A percentile compares a stretch with the other conserved stretches of the same genome.
phyloP scores from a whole-genome alignment of 768 basidiomycete species.

The Panaeolus cyanescens region DNA sequence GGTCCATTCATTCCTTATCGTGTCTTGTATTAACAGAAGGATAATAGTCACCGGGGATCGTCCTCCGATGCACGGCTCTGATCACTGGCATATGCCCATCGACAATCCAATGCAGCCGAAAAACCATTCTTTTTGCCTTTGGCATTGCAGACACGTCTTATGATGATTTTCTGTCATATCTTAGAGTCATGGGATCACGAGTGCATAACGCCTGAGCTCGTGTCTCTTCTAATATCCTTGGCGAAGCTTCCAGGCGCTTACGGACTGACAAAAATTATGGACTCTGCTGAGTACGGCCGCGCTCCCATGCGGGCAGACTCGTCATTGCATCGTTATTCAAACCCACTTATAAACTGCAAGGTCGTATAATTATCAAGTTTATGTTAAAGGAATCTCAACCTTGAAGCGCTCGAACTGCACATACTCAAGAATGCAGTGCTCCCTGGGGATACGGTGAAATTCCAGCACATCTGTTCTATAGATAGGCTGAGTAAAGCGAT shows the following conservation, averaged over 20 bases:
- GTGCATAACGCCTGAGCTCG: not conserved
- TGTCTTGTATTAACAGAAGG: not conserved
- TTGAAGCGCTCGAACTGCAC: not conserved
- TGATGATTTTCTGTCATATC: not conserved
- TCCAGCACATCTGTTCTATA: not conserved
- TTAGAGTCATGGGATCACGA: not conserved
- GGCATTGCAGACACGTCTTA: not conserved
- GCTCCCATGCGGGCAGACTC: not conserved
- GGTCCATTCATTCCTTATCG: not conserved
- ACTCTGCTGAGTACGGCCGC: not conserved
- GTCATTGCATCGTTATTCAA: not conserved
- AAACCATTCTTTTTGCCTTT: not conserved
- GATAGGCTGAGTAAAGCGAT: not conserved
- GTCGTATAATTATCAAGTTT: not conserved
- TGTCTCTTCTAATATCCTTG: not conserved
- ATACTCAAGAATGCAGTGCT: not conserved
- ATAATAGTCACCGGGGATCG: not conserved
- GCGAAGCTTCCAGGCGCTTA: not conserved
- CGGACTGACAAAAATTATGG: not conserved
- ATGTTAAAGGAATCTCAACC: not conserved
- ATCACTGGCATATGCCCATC: not conserved
- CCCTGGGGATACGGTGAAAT: not conserved
- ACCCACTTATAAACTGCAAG: not conserved
- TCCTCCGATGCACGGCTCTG: not conserved
- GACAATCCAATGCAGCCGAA: not conserved